Base-by-base conservation (phyloP, 2,329 filamentous ascomycete species). In the Penicillium sp. region DNA sequence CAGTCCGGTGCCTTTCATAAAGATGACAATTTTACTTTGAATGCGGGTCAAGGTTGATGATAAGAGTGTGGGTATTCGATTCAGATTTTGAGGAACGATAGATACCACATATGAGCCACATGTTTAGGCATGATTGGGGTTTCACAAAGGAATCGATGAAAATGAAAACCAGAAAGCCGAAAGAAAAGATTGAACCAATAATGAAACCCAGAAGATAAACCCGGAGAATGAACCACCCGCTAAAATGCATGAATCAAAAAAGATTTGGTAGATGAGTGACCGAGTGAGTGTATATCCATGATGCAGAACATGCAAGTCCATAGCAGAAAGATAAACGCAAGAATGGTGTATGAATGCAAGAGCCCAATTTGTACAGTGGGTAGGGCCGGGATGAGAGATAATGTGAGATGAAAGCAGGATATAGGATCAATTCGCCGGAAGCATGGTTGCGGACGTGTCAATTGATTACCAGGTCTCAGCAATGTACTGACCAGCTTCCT, bases 401-500 rank as follows among this genome's bases (percentile, higher is more conserved):
- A 35, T 39, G 5, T 29, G 31, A 46, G 21, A 21, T 35, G 10
- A 47, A 37, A 13, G 21, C 50, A 21, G 47, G 60, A 29, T 10
- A 25, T 14, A 7, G 4, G 14, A 35, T 19, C 33, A 14, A 42
- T 19, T 11, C 16, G 10, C n/a, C 19, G n/a, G 5, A 13, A 23
- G 39, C 19, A 11, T 39, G n/a, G n/a, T 6, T 39, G 35, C 16
- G n/a, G n/a, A 23, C 11, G 9, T 19, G 19, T 16, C 1, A 21
- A 23, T 50, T 21, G 23, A 45, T 54, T 60, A 74, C 72, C 72
- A 75, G 14, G 72, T 74, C 69, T 75, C 72, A 58, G 93, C 92
- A 82, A 97, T 96, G 74, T 97, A 99, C 78, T 97, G 93, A 4
- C 93, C 93, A 26, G 87, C 92, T 65, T 92, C 89, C 81, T 90